Evolutionary conservation across 192 early-diverging fungal genomes (phyloP).

Genomic region (Coemansia sp.): DNA sequence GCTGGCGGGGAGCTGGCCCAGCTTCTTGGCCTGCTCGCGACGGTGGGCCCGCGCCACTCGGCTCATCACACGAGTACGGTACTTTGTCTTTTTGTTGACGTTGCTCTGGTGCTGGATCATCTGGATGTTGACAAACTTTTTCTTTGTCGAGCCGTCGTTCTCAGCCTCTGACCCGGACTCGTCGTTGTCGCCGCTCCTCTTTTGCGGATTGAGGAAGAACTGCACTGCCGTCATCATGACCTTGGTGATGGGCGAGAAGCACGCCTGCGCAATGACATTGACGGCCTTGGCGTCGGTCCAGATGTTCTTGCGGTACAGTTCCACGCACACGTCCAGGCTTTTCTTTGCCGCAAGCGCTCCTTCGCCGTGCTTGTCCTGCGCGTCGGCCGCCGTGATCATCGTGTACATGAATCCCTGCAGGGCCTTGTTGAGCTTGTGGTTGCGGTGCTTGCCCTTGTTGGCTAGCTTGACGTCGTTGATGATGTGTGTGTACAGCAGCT

Average conservation of each 20-base stretch:
- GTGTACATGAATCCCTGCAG: slow-evolving; percentile 98
- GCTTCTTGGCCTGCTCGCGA: slow-evolving; percentile 57
- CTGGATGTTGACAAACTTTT: slow-evolving; percentile 62
- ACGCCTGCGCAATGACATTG: slow-evolving; percentile 96
- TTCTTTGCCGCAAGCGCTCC: slow-evolving; percentile 92
- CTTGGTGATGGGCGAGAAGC: slow-evolving; percentile 89
- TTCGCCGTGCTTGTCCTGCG: slow-evolving; percentile 64
- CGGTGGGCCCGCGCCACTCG: slow-evolving; percentile 59
- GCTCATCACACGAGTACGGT: slow-evolving; percentile 72
- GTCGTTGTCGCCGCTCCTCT: slow-evolving; percentile 61
- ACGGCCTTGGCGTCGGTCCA: slow-evolving; percentile 99
- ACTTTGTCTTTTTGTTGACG: slow-evolving; percentile 86
- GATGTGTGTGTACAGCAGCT: slow-evolving; percentile 89
- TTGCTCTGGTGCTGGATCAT: slow-evolving; percentile 74
- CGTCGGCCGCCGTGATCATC: slow-evolving; percentile 76
- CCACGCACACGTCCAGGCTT: slow-evolving; percentile 95
- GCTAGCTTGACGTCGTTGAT: slow-evolving; percentile 93
- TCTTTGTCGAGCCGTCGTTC: slow-evolving; percentile 24
- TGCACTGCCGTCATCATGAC: slow-evolving; percentile 89
- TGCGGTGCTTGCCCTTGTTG: slow-evolving; percentile 85
- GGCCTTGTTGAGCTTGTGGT: slow-evolving; percentile 97
- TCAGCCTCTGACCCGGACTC: slow-evolving; percentile 71
- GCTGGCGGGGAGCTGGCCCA: slow-evolving; percentile 38
- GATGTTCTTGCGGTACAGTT: slow-evolving; percentile 93
- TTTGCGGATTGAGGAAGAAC: slow-evolving; percentile 86